Base-by-base conservation (phyloP, 2,329 filamentous ascomycete genomes). In the Fusarium hainanense region DNA sequence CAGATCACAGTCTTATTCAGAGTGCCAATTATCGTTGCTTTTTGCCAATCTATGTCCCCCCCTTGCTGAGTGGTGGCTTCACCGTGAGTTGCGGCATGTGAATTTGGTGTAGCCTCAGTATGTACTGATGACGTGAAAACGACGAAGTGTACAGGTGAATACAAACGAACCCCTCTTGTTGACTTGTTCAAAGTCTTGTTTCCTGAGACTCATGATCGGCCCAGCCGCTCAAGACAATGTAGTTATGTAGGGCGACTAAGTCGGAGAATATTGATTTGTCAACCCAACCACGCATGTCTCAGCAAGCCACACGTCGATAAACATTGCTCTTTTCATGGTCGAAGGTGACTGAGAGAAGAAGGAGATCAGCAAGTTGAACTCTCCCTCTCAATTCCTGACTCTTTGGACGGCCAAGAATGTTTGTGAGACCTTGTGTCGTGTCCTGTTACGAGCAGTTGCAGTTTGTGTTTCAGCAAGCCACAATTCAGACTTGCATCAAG, bases 221-320 rank as follows among this genome's bases (percentile, higher is more conserved):
- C 18, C 30, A 49, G 28, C 32, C 16, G 52, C n/a, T 28, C 37
- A 27, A 23, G 42, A 48, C 20, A 49, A 34, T 27, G 12, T 32
- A 9, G 16, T 49, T 20, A 46, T 44, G 61, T 49, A 60, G 43
- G 37, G 54, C 23, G 49, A 48, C 20, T 41, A 37, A 32, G 41
- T 55, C 37, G 62, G 55, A 44, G 30, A 61, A 41, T 61, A 50
- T 54, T 55, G 63, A 54, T 54, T 66, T 41, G 62, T 40, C 27
- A 46, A 46, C 13, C 16, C 18, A 7, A 42, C 23, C 34, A 40
- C 16, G 54, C 37, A 63, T 30, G 14, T 30, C 54, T 70, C 66
- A 69, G 66, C 55, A 65, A 69, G 66, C 66, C 66, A 69, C 66
- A 42, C 5, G n/a, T 6, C 46, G 40, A 46, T 28, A 20, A 27